Evolutionary conservation across 2,329 filamentous ascomycete genomes (phyloP), one percentile per base, ranked within the genome.

Genomic region (Macrophomina pseudophaseolina): DNA sequence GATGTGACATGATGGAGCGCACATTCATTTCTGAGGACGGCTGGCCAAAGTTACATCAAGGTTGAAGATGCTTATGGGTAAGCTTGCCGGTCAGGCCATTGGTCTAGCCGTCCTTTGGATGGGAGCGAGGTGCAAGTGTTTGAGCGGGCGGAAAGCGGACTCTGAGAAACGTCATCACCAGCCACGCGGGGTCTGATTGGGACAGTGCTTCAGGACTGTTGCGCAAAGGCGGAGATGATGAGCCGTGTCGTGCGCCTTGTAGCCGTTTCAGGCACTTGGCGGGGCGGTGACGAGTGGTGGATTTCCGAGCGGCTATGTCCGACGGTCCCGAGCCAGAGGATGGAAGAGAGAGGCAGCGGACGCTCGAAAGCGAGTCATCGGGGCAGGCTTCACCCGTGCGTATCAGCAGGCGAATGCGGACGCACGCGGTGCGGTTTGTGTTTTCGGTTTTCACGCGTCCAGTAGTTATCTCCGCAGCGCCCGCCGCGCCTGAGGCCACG

Each of bases 101-200:
- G 49, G 38, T 49, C 42, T 16, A 49, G 35, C 58, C 49, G 58
- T 38, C 18, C 18, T 44, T 16, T 32, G 11, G 32, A 33, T 62
- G 18, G 33, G n/a, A 38, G 44, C 40, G 23, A 28, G 12, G 40
- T 14, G 23, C 14, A 8, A 32, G 18, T 32, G 40, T n/a, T 42
- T 11, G 53, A 30, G 23, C 12, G 12, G 40, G 14, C 56, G 14
- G 30, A 33, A 44, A 35, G 56, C 23, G 28, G 23, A 6, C 38
- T 35, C 56, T 51, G 58, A 12, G 58, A 28, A 62, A 51, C 44
- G 58, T 62, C 58, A 62, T 42, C 58, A 28, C 12, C 58, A 38
- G 58, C 58, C 42, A 49, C 58, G 58, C 58, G 44, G 58, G 58
- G 58, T 16, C 18, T 49, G 44, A 35, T 35, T 49, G 42, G 52